These are phyloP conservation scores for Leccinum olivaceopallidum DNA, from an alignment of 768 basidiomycete species.

Conservation along the genomic window DNA sequence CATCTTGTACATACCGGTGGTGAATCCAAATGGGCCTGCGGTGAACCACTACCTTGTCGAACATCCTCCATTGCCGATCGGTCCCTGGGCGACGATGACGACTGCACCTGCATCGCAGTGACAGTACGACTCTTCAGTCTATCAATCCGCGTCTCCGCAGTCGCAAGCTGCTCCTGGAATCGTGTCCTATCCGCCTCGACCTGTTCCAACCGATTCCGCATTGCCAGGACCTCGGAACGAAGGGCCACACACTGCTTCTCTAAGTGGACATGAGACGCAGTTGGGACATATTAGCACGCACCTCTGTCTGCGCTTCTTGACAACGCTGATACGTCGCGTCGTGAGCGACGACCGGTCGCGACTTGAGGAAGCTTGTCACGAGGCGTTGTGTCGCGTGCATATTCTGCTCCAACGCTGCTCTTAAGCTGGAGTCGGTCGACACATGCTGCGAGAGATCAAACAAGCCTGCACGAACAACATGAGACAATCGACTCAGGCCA, in stretches of 20 bases:
- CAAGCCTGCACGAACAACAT: slow-evolving; percentile 22
- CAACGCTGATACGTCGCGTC: slow-evolving; percentile 45
- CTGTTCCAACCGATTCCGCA: slow-evolving; percentile 51
- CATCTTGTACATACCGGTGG: slow-evolving; percentile 67
- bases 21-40: slow-evolving; percentile 55
- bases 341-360: slow-evolving; percentile 34
- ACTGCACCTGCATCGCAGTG: slow-evolving; percentile 43
- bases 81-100: slow-evolving; percentile 33
- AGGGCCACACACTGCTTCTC: slow-evolving; percentile 52
- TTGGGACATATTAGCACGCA: slow-evolving; percentile 30
- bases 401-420: slow-evolving; percentile 51
- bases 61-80: slow-evolving; percentile 31
- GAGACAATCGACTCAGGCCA: neutral
- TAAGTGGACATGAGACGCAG: slow-evolving; percentile 12
- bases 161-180: slow-evolving; percentile 51
- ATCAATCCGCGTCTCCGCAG: slow-evolving; percentile 63
- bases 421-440: slow-evolving; percentile 31
- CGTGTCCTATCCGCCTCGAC: slow-evolving; percentile 47
- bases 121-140: slow-evolving; percentile 58
- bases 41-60: slow-evolving; percentile 42
- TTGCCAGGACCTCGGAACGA: slow-evolving; percentile 55
- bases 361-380: slow-evolving; percentile 54
- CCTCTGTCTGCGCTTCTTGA: slow-evolving; percentile 62
- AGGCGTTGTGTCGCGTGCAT: slow-evolving; percentile 59
- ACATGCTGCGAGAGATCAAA: slow-evolving; percentile 36